phyloP scores from a whole-genome alignment of 768 basidiomycete species.

The Calocybe cyanea region DNA sequence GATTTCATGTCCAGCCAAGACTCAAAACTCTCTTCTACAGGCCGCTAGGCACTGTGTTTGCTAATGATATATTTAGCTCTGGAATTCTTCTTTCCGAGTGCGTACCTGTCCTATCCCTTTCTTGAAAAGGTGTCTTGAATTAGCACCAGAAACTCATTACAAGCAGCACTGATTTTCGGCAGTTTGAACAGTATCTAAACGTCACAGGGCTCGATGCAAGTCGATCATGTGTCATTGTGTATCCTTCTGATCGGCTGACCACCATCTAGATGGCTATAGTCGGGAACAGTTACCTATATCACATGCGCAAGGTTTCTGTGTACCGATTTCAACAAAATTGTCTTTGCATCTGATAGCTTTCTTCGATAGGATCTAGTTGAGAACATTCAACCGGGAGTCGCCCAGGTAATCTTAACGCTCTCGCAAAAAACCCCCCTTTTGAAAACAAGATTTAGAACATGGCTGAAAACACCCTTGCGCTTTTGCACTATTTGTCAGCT shows the following conservation, averaged over 20 bases:
- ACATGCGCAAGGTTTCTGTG: constrained; percentile 77
- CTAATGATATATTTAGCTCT: constrained; percentile 90
- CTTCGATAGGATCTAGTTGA: constrained; percentile 67
- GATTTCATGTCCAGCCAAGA: neutral
- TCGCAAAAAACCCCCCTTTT: neutral
- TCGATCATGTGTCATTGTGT: constrained; percentile 9
- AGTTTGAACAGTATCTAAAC: constrained; percentile 86
- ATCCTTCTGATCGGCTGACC: neutral
- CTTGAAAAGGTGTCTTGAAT: constrained; percentile 1
- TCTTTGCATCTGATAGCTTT: too few relatives aligned
- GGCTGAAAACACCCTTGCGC: constrained; percentile 81
- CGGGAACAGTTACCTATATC: constrained; percentile 90
- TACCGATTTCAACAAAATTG: too few relatives aligned
- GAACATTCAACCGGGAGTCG: constrained; percentile 81
- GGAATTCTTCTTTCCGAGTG: constrained; percentile 90
- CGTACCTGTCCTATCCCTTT: constrained; percentile 17
- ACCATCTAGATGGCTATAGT: constrained; percentile 78
- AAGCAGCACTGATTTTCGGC: constrained; percentile 87
- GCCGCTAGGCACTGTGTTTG: constrained; percentile 85
- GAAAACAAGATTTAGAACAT: constrained; percentile 64
- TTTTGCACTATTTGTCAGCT: constrained; percentile 72
- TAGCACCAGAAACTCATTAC: constrained; percentile 5
- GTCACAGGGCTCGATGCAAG: constrained; percentile 88
- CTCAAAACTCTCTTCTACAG: constrained; percentile 31
- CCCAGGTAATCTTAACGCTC: constrained; percentile 36